A percentile compares a stretch with the other conserved stretches of the same genome.
Evolutionary conservation across 2,329 filamentous ascomycete species (phyloP).

Genomic region (Xylaria multiplex): DNA sequence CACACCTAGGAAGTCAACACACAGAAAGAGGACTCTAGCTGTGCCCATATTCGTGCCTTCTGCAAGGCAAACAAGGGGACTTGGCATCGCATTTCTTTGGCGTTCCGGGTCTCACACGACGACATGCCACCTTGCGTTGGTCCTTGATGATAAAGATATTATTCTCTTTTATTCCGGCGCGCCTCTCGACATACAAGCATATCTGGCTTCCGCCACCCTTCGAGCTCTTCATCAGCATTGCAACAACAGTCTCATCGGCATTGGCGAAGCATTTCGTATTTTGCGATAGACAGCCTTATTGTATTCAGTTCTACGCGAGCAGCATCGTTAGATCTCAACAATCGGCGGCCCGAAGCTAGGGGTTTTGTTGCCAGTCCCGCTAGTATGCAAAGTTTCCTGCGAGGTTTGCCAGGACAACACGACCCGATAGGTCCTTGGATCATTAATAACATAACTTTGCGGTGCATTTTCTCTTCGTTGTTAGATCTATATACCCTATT

Average conservation of each 20-base stretch:
- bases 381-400: not conserved
- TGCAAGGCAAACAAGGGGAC: slow-evolving; percentile 39
- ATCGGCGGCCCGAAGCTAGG: slow-evolving; percentile 40
- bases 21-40: slow-evolving; percentile 36
- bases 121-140: slow-evolving; percentile 23
- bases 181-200: not conserved
- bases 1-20: slow-evolving; percentile 42
- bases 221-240: slow-evolving; percentile 8
- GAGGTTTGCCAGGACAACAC: slow-evolving; percentile 40
- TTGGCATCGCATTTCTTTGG: slow-evolving; percentile 52
- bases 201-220: not conserved
- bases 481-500: slow-evolving; percentile 55
- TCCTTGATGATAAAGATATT: slow-evolving; percentile 27
- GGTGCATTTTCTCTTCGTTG: slow-evolving; percentile 52
- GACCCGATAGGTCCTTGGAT: slow-evolving; percentile 18
- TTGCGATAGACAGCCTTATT: slow-evolving; percentile 52
- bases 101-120: slow-evolving; percentile 47
- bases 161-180: slow-evolving; percentile 8
- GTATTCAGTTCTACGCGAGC: slow-evolving; percentile 48
- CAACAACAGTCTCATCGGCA: slow-evolving; percentile 41
- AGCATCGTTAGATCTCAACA: slow-evolving; percentile 45
- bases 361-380: slow-evolving; percentile 29
- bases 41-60: slow-evolving; percentile 36
- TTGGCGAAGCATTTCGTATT: slow-evolving; percentile 48
- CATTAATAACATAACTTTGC: slow-evolving; percentile 30